Percentiles rank a stretch among this genome's conserved stretches.
Evolutionary conservation across 73 alveolate genomes (phyloP).

Genomic region (Diophrys sp.): DNA sequence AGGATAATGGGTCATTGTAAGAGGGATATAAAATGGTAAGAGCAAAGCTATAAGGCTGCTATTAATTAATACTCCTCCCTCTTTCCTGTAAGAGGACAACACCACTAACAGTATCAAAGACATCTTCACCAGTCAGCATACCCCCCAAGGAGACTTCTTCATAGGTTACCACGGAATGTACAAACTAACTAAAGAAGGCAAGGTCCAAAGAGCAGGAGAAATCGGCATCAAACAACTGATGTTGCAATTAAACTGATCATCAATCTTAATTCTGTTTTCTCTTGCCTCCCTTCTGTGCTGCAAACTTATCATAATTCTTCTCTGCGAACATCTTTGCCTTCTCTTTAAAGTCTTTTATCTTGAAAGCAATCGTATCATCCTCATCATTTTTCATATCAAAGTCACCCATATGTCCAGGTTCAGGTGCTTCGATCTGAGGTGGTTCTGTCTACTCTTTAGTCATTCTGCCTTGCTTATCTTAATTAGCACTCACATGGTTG

Average conservation of each 20-base stretch:
- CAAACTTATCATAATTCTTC: slow-evolving; percentile 1
- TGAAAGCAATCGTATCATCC: not conserved
- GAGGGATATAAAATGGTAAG: no score
- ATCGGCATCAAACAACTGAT: no score
- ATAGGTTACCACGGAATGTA: no score
- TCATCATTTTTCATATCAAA: not conserved
- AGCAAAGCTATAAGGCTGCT: no score
- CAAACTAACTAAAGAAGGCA: no score
- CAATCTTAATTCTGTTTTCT: not conserved
- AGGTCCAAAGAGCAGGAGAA: no score
- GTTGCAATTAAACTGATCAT: no score
- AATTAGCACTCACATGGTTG: not conserved
- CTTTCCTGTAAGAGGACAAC: no score
- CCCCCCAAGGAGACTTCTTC: no score
- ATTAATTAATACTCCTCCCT: no score
- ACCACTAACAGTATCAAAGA: not conserved
- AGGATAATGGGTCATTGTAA: no score
- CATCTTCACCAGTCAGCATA: no score
- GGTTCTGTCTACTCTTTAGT: not conserved
- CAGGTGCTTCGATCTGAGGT: not conserved
- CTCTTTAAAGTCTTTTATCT: not conserved
- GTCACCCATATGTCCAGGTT: not conserved
- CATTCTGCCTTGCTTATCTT: not conserved
- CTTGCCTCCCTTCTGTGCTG: slow-evolving; percentile 1
- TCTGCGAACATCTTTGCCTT: slow-evolving; percentile 7